Evolutionary conservation across 495 filamentous ascomycete species (phyloP).

Genomic region (Aspergillus ellipticus): DNA sequence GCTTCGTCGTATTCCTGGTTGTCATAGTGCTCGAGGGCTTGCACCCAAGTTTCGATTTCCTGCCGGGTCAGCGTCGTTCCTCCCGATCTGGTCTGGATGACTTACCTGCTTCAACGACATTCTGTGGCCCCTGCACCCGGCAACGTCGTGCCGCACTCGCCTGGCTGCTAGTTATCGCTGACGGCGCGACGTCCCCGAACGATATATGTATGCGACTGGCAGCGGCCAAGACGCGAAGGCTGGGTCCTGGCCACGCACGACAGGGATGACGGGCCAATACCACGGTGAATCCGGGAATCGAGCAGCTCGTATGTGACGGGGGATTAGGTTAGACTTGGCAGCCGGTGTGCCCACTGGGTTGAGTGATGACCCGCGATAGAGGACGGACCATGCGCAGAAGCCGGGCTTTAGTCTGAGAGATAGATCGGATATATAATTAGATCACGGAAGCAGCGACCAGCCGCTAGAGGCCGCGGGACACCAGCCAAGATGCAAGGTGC

Average conservation of each 20-base stretch:
- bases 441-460: conserved; percentile 18
- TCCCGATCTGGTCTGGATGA: background rate
- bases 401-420: conserved; percentile 13
- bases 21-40: conserved; percentile 87
- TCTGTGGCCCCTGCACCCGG: conserved; percentile 5
- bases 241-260: background rate
- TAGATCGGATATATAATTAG: conserved; percentile 28
- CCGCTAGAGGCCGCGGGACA: conserved; percentile 11
- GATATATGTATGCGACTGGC: conserved; percentile 17
- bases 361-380: conserved; percentile 7
- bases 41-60: conserved; percentile 99
- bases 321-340: conserved; percentile 2
- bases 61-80: conserved; percentile 38
- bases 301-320: background rate
- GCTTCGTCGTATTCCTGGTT: conserved; percentile 93
- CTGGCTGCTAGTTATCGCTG: conserved; percentile 5
- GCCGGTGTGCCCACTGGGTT: conserved; percentile 7
- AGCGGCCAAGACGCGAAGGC: conserved; percentile 11
- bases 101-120: conserved; percentile 77
- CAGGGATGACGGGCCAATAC: conserved; percentile 6
- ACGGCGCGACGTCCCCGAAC: conserved; percentile 6
- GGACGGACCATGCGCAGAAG: conserved; percentile 15
- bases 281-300: background rate
- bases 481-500: conserved; percentile 5
- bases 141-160: conserved; percentile 10